Conservation (phyloP, 2,329 filamentous ascomycete genomes). For the Fusarium mundagurra region DNA sequence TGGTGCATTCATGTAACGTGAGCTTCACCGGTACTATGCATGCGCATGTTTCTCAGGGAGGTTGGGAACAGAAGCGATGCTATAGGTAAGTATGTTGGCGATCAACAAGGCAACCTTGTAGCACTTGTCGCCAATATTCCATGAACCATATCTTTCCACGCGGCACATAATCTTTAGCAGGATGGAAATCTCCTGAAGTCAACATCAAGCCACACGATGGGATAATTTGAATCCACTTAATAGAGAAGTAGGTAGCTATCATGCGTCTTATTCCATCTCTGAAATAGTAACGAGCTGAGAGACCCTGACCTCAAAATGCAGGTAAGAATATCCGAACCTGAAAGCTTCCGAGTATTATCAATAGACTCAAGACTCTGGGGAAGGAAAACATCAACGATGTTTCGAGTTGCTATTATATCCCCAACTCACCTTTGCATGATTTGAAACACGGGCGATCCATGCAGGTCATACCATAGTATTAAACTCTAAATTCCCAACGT, state of each 20-base stretch:
- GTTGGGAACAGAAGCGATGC: neutral
- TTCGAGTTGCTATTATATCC: neutral
- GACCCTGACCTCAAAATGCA: neutral
- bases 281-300: neutral
- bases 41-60: neutral
- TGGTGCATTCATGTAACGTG: neutral
- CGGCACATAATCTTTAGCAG: neutral
- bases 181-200: neutral
- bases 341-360: neutral
- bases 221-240: neutral
- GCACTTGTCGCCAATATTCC: neutral
- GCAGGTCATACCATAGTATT: constrained; percentile 1
- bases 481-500: constrained; percentile 8
- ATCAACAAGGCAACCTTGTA: neutral
- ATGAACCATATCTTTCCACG: neutral
- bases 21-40: neutral
- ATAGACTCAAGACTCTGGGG: neutral
- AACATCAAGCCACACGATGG: neutral
- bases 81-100: neutral
- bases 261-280: neutral
- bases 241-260: neutral
- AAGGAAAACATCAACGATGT: neutral
- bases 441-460: constrained; percentile 18
- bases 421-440: neutral
- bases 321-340: neutral